Percentiles rank a stretch among this genome's conserved stretches.
phyloP scores from a whole-genome alignment of 495 filamentous ascomycete genomes.

The Niebla homalea region DNA sequence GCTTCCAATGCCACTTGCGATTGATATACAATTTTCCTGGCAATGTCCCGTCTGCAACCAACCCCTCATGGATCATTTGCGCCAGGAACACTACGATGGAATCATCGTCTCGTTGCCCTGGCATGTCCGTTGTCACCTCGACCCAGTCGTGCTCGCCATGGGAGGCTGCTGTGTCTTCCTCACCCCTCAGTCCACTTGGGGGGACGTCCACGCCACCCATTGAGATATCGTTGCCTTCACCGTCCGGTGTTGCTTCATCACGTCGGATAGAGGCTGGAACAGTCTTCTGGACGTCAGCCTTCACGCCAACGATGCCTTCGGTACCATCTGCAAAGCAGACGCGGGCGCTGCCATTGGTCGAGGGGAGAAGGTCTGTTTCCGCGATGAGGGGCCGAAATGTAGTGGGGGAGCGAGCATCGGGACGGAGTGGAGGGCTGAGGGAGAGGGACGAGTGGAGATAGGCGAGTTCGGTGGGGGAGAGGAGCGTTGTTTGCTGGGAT shows the following conservation, averaged over 20 bases:
- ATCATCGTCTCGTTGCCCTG: conserved; percentile 63
- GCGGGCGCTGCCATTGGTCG: conserved; percentile 81
- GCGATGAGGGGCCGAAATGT: conserved; percentile 86
- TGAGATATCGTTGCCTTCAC: conserved; percentile 20
- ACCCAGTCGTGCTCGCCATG: conserved; percentile 18
- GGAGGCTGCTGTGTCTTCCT: conserved; percentile 20
- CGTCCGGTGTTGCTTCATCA: conserved; percentile 12
- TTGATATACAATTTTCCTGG: conserved; percentile 69
- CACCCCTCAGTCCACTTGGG: conserved; percentile 9
- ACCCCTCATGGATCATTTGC: conserved; percentile 75
- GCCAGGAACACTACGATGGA: conserved; percentile 72
- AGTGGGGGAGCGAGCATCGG: conserved; percentile 67
- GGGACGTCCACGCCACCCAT: conserved; percentile 16
- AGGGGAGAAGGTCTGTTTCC: conserved; percentile 78
- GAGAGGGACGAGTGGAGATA: conserved; percentile 86
- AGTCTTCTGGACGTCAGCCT: conserved; percentile 78
- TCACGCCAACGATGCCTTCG: conserved; percentile 89
- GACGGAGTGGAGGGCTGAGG: conserved; percentile 67
- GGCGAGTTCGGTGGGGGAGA: conserved; percentile 91
- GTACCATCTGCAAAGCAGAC: conserved; percentile 91
- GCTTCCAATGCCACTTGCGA: conserved; percentile 80
- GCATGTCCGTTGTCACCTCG: conserved; percentile 23
- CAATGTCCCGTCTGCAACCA: conserved; percentile 63
- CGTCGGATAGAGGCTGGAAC: conserved; percentile 9
- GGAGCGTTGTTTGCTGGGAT: conserved; percentile 17